Conservation (phyloP, 805 yeast species). For the Lipomyces oligophaga region DNA sequence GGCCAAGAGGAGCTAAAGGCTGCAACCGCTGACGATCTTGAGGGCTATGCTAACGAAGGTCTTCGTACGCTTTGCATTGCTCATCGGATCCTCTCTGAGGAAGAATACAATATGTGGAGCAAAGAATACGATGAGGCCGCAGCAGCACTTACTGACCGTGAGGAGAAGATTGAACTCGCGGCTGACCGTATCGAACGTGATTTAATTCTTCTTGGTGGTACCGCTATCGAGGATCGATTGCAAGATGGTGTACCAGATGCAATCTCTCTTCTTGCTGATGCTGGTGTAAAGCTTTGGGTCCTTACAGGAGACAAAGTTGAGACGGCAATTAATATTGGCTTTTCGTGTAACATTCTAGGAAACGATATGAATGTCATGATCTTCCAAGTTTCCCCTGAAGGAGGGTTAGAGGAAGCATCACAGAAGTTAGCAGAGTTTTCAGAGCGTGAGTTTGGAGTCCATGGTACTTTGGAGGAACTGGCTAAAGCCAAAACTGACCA, state of each 20-base stretch:
- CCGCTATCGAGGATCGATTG: conserved; percentile 76
- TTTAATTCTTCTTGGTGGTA: conserved; percentile 63
- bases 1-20: conserved; percentile 46
- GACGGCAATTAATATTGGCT: conserved; percentile 80
- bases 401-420: conserved; percentile 35
- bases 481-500: conserved; percentile 57
- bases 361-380: conserved; percentile 66
- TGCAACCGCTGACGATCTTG: conserved; percentile 60
- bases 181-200: conserved; percentile 58
- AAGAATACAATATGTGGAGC: conserved; percentile 53
- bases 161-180: conserved; percentile 50
- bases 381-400: conserved; percentile 42
- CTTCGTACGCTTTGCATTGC: conserved; percentile 73
- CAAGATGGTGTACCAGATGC: conserved; percentile 78
- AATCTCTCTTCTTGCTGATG: conserved; percentile 59
- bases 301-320: conserved; percentile 79
- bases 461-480: conserved; percentile 46
- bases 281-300: conserved; percentile 81
- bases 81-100: conserved; percentile 46
- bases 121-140: conserved; percentile 55
- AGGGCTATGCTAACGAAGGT: conserved; percentile 72
- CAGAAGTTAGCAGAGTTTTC: conserved; percentile 46
- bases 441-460: conserved; percentile 46
- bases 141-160: conserved; percentile 55
- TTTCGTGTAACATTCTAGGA: conserved; percentile 66